phyloP scores from a whole-genome alignment of 1,139 yeast genomes.

The Kurtzmaniella quercitrusa region DNA sequence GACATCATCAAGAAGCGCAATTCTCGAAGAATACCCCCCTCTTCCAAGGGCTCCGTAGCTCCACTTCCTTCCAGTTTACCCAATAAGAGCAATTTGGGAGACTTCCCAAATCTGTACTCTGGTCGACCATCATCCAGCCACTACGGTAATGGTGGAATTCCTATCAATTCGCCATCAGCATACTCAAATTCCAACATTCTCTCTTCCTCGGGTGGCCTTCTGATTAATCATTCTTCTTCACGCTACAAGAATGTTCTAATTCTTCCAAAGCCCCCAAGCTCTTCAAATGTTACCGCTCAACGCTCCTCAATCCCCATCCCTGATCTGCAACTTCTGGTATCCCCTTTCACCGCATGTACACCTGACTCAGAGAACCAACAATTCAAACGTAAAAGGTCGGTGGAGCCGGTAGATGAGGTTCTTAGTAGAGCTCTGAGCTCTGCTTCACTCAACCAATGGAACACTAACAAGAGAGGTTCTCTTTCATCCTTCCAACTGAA shows the following conservation, averaged over 20 bases:
- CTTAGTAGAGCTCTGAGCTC: constrained; percentile 11
- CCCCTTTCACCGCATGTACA: constrained; percentile 18
- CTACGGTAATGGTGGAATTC: constrained; percentile 9
- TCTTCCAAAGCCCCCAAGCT: constrained; percentile 34
- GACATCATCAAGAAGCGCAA: constrained; percentile 56
- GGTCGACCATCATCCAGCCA: constrained; percentile 2
- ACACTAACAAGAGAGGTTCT: constrained; percentile 16
- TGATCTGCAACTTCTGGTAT: constrained; percentile 15
- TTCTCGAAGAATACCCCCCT: constrained; percentile 26
- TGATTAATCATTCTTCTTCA: constrained; percentile 4
- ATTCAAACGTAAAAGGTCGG: constrained; percentile 14
- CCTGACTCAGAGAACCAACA: background rate
- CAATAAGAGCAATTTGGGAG: constrained; percentile 11
- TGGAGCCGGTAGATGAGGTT: constrained; percentile 20
- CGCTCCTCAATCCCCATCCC: constrained; percentile 27
- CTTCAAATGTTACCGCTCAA: constrained; percentile 3
- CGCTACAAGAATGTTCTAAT: constrained; percentile 40
- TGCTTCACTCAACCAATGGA: constrained; percentile 9
- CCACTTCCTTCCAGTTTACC: background rate
- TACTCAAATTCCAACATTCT: constrained; percentile 3
- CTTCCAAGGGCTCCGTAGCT: constrained; percentile 4
- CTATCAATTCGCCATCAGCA: constrained; percentile 7
- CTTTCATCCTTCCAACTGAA: constrained; percentile 18
- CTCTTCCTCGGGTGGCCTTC: constrained; percentile 1
- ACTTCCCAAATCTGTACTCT: constrained; percentile 1